Conservation (phyloP, 2,329 filamentous ascomycete species). For the Gaeumannomyces tritici region DNA sequence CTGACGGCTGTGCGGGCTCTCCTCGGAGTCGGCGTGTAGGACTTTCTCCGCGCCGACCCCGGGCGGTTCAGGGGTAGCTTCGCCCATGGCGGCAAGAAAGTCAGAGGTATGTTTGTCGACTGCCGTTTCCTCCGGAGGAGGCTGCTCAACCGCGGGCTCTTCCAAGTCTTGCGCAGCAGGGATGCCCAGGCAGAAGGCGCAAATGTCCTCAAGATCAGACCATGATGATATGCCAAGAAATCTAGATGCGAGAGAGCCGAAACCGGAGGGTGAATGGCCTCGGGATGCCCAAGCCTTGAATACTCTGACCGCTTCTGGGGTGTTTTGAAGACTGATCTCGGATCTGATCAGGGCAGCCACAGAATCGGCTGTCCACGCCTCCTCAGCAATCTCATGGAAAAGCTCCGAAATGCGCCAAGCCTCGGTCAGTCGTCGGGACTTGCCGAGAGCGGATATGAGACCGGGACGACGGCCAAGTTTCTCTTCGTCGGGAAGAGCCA, state of each 20-base stretch:
- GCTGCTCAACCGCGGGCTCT: not conserved
- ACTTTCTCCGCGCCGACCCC: not conserved
- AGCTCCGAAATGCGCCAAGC: conserved; percentile 34
- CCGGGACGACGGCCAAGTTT: not conserved
- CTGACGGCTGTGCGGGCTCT: not conserved
- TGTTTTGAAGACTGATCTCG: conserved; percentile 29
- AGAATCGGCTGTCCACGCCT: conserved; percentile 28
- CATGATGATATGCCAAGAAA: conserved; percentile 27
- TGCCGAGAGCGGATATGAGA: not conserved
- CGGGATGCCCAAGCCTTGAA: conserved; percentile 27
- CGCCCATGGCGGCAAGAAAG: not conserved
- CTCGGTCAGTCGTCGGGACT: conserved; percentile 21
- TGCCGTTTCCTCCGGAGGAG: not conserved
- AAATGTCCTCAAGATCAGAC: conserved; percentile 24
- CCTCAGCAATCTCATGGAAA: conserved; percentile 25
- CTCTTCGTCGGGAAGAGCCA: not conserved
- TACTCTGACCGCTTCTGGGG: conserved; percentile 25
- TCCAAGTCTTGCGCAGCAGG: not conserved
- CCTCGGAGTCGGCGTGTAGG: not conserved
- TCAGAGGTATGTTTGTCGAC: not conserved
- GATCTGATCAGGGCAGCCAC: conserved; percentile 31
- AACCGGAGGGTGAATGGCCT: conserved; percentile 23
- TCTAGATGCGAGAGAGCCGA: conserved; percentile 33
- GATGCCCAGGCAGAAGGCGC: conserved; percentile 19
- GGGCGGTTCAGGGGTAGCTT: not conserved